Conservation (phyloP, 2,329 filamentous ascomycete species). For the Tolypocladium pustulatum region DNA sequence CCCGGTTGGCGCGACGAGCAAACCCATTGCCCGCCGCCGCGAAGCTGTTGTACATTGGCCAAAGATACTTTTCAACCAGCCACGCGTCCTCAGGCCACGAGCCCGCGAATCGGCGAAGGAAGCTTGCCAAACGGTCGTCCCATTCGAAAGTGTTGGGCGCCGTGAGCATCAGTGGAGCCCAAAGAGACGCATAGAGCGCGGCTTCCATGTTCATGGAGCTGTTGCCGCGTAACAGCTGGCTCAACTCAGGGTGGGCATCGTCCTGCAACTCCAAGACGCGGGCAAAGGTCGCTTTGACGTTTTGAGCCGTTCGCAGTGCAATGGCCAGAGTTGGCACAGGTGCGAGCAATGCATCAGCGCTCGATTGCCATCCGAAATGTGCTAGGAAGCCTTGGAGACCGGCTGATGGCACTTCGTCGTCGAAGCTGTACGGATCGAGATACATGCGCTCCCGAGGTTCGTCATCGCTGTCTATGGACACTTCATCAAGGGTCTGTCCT, state of each 20-base stretch:
- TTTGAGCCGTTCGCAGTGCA: conserved; percentile 61
- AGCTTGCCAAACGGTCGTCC: conserved; percentile 51
- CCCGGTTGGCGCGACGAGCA: conserved; percentile 13
- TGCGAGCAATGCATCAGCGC: conserved; percentile 43
- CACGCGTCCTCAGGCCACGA: conserved; percentile 54
- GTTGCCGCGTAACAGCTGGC: conserved; percentile 24
- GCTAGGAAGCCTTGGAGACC: conserved; percentile 51
- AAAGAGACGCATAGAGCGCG: conserved; percentile 63
- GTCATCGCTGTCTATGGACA: conserved; percentile 23
- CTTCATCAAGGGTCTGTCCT: conserved; percentile 50
- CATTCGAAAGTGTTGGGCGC: conserved; percentile 37
- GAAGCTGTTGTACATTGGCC: conserved; percentile 47
- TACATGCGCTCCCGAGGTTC: conserved; percentile 50
- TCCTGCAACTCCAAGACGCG: conserved; percentile 18
- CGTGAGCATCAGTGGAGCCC: conserved; percentile 54
- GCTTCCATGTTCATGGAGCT: conserved; percentile 35
- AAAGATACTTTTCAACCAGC: conserved; percentile 55
- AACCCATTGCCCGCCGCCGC: conserved; percentile 17
- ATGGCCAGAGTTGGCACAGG: conserved; percentile 57
- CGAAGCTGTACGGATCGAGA: conserved; percentile 68
- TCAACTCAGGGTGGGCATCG: conserved; percentile 15
- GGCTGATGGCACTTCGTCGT: conserved; percentile 52
- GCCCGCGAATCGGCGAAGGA: conserved; percentile 38
- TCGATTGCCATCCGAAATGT: conserved; percentile 31
- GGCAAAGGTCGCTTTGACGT: conserved; percentile 62